Evolutionary conservation across 306 rosid species (phyloP), one percentile per base, ranked within the genome.

Genomic region (Prosopis cineraria): DNA sequence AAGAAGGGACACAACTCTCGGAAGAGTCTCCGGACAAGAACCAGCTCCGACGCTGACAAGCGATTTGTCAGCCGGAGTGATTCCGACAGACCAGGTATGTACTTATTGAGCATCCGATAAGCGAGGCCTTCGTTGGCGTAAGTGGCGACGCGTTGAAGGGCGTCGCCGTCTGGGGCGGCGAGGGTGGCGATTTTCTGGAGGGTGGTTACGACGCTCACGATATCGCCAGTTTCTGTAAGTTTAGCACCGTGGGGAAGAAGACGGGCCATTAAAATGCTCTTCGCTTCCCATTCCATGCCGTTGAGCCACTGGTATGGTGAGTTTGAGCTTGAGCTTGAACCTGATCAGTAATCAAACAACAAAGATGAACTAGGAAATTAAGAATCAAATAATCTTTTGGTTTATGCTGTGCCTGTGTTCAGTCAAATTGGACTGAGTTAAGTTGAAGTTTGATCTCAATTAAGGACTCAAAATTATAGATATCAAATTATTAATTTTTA

Each of bases 81-180:
- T 31, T 72, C 43, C 0, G 59, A 43, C 0, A 68, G 71, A 7
- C 82, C 85, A 16, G 31, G 63, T 2, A 65, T 3, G 7, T 13
- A 4, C 31, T 65, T 55, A 10, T 55, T 72, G 13, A 47, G 2
- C 19, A 82, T 31, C 5, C 84, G 80, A 63, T 79, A 84, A 0
- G 89, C 89, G 53, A 93, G 87, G 7, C 88, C 96, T 69, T 93
- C 89, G 0, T 58, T 82, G 82, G 88, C 81, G 75, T 87, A 89
- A 36, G 93, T 86, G 12, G 93, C 94, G 0, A 90, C 84, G 7
- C 94, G 75, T 60, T 93, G 96, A 79, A 89, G 78, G 6, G 91
- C 33, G 72, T 91, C 89, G 0, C 94, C 94, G 44, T 84, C 85
- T 0, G 94, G 87, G 17, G 89, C 84, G 22, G 91, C 86, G 3